Evolutionary conservation across 495 filamentous ascomycete species (phyloP).

Genomic region (Penicillium salamii): DNA sequence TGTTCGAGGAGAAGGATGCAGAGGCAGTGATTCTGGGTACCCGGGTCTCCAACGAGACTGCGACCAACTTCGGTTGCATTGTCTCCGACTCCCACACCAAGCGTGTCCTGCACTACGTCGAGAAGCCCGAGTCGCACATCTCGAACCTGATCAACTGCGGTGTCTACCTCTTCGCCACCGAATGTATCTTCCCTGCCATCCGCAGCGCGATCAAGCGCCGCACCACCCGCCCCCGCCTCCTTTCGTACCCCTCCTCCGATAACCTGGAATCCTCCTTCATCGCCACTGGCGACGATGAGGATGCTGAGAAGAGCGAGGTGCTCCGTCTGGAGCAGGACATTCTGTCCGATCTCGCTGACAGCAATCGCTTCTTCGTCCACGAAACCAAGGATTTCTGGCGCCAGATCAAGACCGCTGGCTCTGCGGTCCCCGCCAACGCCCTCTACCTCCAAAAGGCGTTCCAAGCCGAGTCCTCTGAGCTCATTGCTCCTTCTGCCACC

Average conservation of each 20-base stretch:
- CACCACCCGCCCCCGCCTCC: slow-evolving; percentile 81
- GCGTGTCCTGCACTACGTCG: slow-evolving; percentile 97
- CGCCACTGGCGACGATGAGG: slow-evolving; percentile 65
- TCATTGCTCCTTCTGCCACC: slow-evolving; percentile 79
- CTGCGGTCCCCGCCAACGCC: slow-evolving; percentile 94
- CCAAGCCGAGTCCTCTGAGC: slow-evolving; percentile 78
- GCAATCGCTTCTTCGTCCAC: slow-evolving; percentile 96
- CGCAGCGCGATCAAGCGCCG: slow-evolving; percentile 94
- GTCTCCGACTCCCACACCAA: slow-evolving; percentile 93
- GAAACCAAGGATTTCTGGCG: slow-evolving; percentile 99
- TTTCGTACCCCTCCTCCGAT: slow-evolving; percentile 93
- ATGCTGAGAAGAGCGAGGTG: slow-evolving; percentile 76
- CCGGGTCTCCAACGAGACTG: slow-evolving; percentile 85
- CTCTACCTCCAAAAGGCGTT: slow-evolving; percentile 95
- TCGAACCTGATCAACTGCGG: slow-evolving; percentile 99
- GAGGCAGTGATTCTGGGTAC: slow-evolving; percentile 98
- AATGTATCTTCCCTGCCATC: slow-evolving; percentile 95
- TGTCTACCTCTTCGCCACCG: slow-evolving; percentile 94
- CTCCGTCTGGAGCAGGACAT: slow-evolving; percentile 98
- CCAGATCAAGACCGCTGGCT: slow-evolving; percentile 99
- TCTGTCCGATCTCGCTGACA: slow-evolving; percentile 92
- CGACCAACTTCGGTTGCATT: slow-evolving; percentile 96
- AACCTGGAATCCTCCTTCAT: slow-evolving; percentile 82
- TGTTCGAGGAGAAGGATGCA: slow-evolving; percentile 93
- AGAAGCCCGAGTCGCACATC: slow-evolving; percentile 98